Base-by-base conservation (phyloP, 164 flowering plant species). In the Piper betle region DNA sequence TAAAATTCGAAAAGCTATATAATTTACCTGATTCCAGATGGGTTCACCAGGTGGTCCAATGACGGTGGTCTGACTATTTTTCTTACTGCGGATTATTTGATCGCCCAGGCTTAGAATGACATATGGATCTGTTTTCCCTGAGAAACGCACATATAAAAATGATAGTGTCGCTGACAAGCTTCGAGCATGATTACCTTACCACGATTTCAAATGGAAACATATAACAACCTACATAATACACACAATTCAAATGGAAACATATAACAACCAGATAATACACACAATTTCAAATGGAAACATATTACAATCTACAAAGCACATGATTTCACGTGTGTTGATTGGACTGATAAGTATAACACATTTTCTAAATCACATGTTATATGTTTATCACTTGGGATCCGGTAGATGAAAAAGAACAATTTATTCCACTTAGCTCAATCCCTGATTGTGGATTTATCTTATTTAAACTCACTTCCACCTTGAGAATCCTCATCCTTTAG, bases 71-170 rank as follows among this genome's bases (percentile, higher is more conserved):
- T 90, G 97, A 69, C 98, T 93, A 72, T 89, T 93, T 82, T 82
- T 87, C 80, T 93, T 93, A 77, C 98, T 90, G 41, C 89, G 81
- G 65, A 87, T 86, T 46, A 67, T 71, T 82, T 93, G 97, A 81
- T 90, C 89, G 20, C 96, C 97, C 66, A 93, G 58, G 62, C 75
- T 81, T 59, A 93, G 68, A 71, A 79, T 73, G 67, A 90, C 99
- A 70, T 82, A 90, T 62, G 99, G 99, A 81, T 93, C 97, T 0
- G 99, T 87, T 79, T 90, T 93, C 37, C 96, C 99, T 93, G 82
- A 37, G 5, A 53, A 50, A 43, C 19, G 41, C 61, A 64, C 25
- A 25, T 25, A 55, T 25, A 33, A 11, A 25, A 25, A 55, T 13
- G 38, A 25, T 38, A 55, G 15, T 46, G 50, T 46, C 15, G 15